Evolutionary conservation across 225 moss, liverwort and hornwort genomes (phyloP), one percentile per base, ranked within the genome.

Genomic region (Sphagnum tenellum): DNA sequence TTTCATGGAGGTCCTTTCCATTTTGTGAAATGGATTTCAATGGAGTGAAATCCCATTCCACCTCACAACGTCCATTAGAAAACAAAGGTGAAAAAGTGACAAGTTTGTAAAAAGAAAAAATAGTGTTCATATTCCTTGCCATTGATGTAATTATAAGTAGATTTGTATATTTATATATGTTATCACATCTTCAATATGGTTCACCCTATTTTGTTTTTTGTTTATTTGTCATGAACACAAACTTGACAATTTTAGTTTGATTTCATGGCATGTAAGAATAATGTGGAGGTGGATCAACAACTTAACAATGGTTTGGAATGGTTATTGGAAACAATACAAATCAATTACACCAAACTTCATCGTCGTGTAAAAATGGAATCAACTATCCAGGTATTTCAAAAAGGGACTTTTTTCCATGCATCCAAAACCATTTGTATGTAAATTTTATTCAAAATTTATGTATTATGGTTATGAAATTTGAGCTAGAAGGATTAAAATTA

Each of bases 301-400:
- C 65, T 80, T 52, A 62, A 73, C 3, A 56, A 73, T 55, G 80
- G 80, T 62, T 68, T 80, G 60, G 68, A 76, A 61, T 80, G 80
- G 80, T 50, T 80, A 59, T 48, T 80, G 56, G 73, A 56, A 11
- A 73, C 76, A 2, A 80, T 80, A 0, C 66, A 71, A 67, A 49
- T 63, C 2, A 47, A 0, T 4, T 74, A 53, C 0, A 46, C 58
- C 0, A 55, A 74, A 29, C 73, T 80, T 48, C 55, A 60, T 50
- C 62, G 61, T 50, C 59, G 48, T 61, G 66, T 80, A 2, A 9
- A 57, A 6, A 68, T 70, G 64, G 80, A 76, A 46, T 65, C 45
- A 51, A 8, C 13, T 9, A 76, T 73, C 2, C 66, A 80, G 45
- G 80, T 79, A 1, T 11, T 1, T 29, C 29, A 29, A 29, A 29